Conservation (phyloP, 768 basidiomycete genomes). For the Suillus spraguei region DNA sequence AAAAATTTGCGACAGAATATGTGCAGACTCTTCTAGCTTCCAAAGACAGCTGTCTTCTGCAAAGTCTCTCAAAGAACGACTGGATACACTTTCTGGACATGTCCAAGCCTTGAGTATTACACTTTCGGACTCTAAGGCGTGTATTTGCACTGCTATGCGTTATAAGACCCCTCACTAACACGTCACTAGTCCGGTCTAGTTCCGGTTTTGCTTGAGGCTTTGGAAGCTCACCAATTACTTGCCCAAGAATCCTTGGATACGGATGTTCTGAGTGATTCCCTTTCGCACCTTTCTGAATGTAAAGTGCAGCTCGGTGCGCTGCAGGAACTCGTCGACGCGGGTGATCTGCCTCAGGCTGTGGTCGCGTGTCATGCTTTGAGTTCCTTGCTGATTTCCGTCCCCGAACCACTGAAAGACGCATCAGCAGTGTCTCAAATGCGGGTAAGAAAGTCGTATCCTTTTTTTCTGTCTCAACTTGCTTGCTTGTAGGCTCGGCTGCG, state of each 20-base stretch:
- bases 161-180: constrained; percentile 17
- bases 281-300: constrained; percentile 59
- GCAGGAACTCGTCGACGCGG: constrained; percentile 49
- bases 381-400: constrained; percentile 46
- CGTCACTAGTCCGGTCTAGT: constrained; percentile 62
- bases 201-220: constrained; percentile 53
- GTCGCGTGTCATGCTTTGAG: constrained; percentile 45
- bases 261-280: constrained; percentile 46
- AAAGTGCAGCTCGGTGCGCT: constrained; percentile 48
- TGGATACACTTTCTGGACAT: constrained; percentile 50
- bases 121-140: constrained; percentile 65
- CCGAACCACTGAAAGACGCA: constrained; percentile 52
- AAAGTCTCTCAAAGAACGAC: constrained; percentile 62
- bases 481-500: constrained; percentile 53
- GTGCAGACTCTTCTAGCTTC: constrained; percentile 62
- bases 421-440: constrained; percentile 57
- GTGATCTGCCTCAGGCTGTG: constrained; percentile 67
- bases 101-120: constrained; percentile 52
- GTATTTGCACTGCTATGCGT: constrained; percentile 14
- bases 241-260: constrained; percentile 66
- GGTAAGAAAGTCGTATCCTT: constrained; percentile 40
- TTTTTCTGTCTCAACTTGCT: constrained; percentile 8
- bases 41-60: constrained; percentile 64
- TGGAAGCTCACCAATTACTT: constrained; percentile 62
- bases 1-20: constrained; percentile 73